Percentiles rank a stretch among this genome's conserved stretches.
These are phyloP conservation scores for Turritis glabra DNA, from an alignment of 345 rosid species.

Conservation along the genomic window DNA sequence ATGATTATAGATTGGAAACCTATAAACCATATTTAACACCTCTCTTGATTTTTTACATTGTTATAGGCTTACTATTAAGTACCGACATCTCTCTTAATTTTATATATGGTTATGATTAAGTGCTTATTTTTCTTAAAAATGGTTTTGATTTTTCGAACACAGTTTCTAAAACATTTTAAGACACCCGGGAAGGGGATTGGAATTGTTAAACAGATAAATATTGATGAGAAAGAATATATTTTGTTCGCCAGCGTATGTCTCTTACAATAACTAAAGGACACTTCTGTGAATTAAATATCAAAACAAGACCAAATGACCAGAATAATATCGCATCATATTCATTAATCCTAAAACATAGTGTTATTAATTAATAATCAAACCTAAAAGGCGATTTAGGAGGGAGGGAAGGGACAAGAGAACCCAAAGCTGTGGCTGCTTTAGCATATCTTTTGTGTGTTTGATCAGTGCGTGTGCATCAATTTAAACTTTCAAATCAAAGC, in stretches of 20 bases:
- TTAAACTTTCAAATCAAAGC: slow-evolving; percentile 26
- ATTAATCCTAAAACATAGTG: slow-evolving; percentile 1
- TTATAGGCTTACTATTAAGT: too few species aligned
- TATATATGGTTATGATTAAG: too few species aligned
- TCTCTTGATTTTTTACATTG: too few species aligned
- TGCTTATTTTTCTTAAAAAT: too few species aligned
- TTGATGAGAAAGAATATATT: too few species aligned
- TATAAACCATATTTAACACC: too few species aligned
- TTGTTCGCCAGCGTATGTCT: slow-evolving; percentile 45
- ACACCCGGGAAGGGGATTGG: too few species aligned
- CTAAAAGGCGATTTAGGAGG: slow-evolving; percentile 12
- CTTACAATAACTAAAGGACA: slow-evolving; percentile 45
- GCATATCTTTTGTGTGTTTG: slow-evolving; percentile 25
- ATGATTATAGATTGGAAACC: too few species aligned
- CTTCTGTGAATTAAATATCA: slow-evolving; percentile 20
- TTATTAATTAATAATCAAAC: slow-evolving; percentile 20
- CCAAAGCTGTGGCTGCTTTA: slow-evolving; percentile 33
- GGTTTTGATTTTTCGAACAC: too few species aligned
- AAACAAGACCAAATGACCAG: slow-evolving; percentile 8
- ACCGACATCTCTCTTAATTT: too few species aligned
- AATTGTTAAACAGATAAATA: too few species aligned
- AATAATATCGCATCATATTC: not conserved
- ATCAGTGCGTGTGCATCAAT: slow-evolving; percentile 34
- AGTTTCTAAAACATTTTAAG: too few species aligned
- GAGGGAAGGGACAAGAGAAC: slow-evolving; percentile 33